These are phyloP conservation scores for Carex littledalei DNA, from an alignment of 176 grass and related monocot genomes.

Conservation along the genomic window DNA sequence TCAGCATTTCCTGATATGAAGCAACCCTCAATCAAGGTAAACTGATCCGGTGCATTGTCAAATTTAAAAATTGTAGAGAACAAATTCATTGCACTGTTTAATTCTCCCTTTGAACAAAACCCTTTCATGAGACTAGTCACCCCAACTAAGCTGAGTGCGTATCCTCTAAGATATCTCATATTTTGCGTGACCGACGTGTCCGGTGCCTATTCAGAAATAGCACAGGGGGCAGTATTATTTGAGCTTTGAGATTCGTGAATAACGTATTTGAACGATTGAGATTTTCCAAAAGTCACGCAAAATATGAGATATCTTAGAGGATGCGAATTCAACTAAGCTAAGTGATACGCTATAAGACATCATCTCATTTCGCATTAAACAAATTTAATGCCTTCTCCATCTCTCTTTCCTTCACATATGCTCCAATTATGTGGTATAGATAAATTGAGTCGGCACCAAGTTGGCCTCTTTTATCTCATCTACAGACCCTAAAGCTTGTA, in stretches of 20 bases:
- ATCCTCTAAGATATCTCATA: too few species aligned
- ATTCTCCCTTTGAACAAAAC: conserved; percentile 44
- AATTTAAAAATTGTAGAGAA: conserved; percentile 30
- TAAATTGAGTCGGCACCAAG: conserved; percentile 30
- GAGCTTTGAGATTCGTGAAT: too few species aligned
- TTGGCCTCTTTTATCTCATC: conserved; percentile 44
- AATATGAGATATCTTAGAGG: too few species aligned
- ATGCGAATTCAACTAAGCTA: conserved; percentile 11
- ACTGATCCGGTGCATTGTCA: conserved; percentile 36
- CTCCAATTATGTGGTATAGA: conserved; percentile 29
- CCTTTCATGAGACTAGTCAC: conserved; percentile 60
- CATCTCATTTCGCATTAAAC: conserved; percentile 65
- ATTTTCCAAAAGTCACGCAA: too few species aligned
- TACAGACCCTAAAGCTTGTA: conserved; percentile 28
- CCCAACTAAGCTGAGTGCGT: not conserved
- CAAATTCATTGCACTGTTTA: conserved; percentile 48
- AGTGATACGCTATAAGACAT: conserved; percentile 30
- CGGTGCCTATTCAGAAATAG: too few species aligned
- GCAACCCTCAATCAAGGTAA: conserved; percentile 64
- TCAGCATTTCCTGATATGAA: conserved; percentile 40
- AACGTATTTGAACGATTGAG: too few species aligned
- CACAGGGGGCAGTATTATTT: too few species aligned
- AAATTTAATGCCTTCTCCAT: conserved; percentile 53
- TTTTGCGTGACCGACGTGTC: too few species aligned
- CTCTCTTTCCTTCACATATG: conserved; percentile 47